Evolutionary conservation across 1,284 basidiomycete species (phyloP).

Genomic region (Caloboletus firmus): DNA sequence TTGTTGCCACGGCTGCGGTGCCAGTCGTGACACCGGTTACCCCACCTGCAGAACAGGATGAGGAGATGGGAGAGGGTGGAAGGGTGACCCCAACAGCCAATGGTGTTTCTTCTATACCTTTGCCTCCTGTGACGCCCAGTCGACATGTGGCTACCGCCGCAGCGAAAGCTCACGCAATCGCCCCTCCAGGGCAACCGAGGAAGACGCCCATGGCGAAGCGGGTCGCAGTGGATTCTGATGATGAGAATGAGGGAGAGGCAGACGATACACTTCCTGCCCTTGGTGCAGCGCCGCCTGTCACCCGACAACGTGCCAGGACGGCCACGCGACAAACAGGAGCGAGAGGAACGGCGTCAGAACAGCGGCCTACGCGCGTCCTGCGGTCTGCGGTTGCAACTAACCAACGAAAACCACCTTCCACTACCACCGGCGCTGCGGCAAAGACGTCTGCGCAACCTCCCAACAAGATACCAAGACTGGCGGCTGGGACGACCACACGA

Average conservation of each 20-base stretch:
- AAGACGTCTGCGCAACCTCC: conserved; percentile 48
- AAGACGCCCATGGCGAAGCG: conserved; percentile 81
- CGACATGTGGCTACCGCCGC: conserved; percentile 68
- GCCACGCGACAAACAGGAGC: conserved; percentile 41
- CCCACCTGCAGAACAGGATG: conserved; percentile 70
- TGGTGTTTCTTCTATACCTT: conserved; percentile 36
- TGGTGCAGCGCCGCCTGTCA: conserved; percentile 44
- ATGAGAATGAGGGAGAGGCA: conserved; percentile 55
- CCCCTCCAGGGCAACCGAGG: conserved; percentile 79
- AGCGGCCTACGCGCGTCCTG: conserved; percentile 69
- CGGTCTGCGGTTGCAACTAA: conserved; percentile 57
- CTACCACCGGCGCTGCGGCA: conserved; percentile 41
- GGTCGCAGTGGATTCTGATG: conserved; percentile 51
- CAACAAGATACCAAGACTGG: conserved; percentile 75
- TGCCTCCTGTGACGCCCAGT: conserved; percentile 77
- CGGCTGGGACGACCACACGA: conserved; percentile 51
- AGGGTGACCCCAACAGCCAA: conserved; percentile 40
- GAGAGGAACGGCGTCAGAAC: conserved; percentile 60
- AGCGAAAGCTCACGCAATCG: conserved; percentile 65
- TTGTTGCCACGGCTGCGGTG: conserved; percentile 41
- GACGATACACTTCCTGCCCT: conserved; percentile 65
- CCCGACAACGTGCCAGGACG: conserved; percentile 45
- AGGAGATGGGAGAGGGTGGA: conserved; percentile 45
- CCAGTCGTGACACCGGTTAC: conserved; percentile 74
- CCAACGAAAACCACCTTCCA: conserved; percentile 37